A percentile compares a stretch with the other conserved stretches of the same genome.
phyloP scores from a whole-genome alignment of 2,329 filamentous ascomycete genomes.

The Fusarium buharicum region DNA sequence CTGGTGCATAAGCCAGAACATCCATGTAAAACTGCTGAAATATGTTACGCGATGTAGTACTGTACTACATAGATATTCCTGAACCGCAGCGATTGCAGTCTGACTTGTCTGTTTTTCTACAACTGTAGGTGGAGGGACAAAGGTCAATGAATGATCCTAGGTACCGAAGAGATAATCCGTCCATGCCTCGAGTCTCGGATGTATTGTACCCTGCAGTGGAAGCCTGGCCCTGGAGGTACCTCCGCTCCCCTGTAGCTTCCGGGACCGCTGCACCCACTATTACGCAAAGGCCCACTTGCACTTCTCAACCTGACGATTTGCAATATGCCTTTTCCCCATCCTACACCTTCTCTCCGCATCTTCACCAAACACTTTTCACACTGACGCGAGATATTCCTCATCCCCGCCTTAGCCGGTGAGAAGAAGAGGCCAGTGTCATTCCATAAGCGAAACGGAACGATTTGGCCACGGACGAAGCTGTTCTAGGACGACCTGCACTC shows the following conservation, averaged over 20 bases:
- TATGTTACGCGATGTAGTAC: not conserved
- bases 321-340: constrained; percentile 48
- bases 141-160: constrained; percentile 26
- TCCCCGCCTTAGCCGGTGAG: constrained; percentile 21
- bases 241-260: constrained; percentile 39
- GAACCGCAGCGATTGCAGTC: constrained; percentile 8
- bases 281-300: constrained; percentile 55
- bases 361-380: constrained; percentile 42
- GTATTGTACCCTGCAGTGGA: constrained; percentile 39
- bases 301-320: constrained; percentile 52
- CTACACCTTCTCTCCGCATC: constrained; percentile 46
- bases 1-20: not conserved
- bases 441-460: constrained; percentile 19
- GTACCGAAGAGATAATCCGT: constrained; percentile 47
- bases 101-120: not conserved
- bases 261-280: constrained; percentile 45
- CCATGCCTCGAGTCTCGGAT: constrained; percentile 34
- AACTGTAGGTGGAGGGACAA: constrained; percentile 1
- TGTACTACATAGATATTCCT: not conserved
- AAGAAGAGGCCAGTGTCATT: constrained; percentile 14
- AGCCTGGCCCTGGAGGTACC: constrained; percentile 39
- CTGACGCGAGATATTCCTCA: constrained; percentile 27
- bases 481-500: constrained; percentile 56
- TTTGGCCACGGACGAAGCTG: constrained; percentile 48
- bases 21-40: not conserved